phyloP scores from a whole-genome alignment of 495 filamentous ascomycete species.

The Talaromyces ruber region DNA sequence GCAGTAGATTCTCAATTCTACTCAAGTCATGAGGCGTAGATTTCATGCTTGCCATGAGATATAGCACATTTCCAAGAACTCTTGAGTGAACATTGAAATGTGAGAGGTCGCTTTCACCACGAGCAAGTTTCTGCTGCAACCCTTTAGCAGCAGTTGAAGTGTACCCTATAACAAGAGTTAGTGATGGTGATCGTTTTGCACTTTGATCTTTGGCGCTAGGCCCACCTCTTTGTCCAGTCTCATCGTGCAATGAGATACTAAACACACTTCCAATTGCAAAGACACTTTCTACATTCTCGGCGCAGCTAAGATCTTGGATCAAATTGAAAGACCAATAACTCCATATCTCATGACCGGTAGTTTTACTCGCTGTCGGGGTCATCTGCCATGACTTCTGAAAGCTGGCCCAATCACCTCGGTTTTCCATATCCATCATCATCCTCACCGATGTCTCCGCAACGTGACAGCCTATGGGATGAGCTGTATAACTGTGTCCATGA shows the following conservation, averaged over 20 bases:
- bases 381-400: slow-evolving; percentile 36
- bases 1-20: slow-evolving; percentile 36
- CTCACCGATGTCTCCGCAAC: slow-evolving; percentile 54
- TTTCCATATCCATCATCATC: slow-evolving; percentile 47
- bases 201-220: background rate
- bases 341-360: slow-evolving; percentile 38
- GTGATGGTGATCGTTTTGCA: background rate
- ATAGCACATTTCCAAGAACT: slow-evolving; percentile 67
- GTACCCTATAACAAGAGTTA: slow-evolving; percentile 40
- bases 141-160: slow-evolving; percentile 54
- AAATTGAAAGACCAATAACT: slow-evolving; percentile 57
- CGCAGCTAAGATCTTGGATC: slow-evolving; percentile 44
- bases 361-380: background rate
- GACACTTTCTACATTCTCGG: slow-evolving; percentile 47
- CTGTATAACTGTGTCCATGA: slow-evolving; percentile 77
- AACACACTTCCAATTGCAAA: slow-evolving; percentile 66
- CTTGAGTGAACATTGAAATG: slow-evolving; percentile 59
- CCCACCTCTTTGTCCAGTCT: slow-evolving; percentile 33
- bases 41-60: slow-evolving; percentile 66
- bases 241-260: slow-evolving; percentile 49
- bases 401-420: slow-evolving; percentile 36
- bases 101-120: slow-evolving; percentile 16
- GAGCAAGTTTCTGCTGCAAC: slow-evolving; percentile 46
- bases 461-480: slow-evolving; percentile 66
- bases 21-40: slow-evolving; percentile 39